Percentiles rank a stretch among this genome's conserved stretches.
Evolutionary conservation across 768 basidiomycete genomes (phyloP).

Genomic region (Pholiota microspora): DNA sequence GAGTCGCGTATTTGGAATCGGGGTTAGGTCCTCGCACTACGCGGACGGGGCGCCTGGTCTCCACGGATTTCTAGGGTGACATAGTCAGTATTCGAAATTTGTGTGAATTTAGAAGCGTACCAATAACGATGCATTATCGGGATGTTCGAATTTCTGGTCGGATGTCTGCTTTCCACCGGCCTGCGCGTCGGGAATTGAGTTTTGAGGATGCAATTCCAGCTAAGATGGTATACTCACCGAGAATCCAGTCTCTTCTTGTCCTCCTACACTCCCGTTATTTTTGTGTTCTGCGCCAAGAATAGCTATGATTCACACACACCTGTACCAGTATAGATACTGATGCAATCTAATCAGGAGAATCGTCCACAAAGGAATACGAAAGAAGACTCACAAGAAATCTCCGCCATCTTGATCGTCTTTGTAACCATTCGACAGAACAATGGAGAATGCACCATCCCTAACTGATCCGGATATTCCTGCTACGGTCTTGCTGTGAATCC

Average conservation of each 20-base stretch:
- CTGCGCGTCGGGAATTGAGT: slow-evolving; percentile 11
- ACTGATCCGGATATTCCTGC: slow-evolving; percentile 36
- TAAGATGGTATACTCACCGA: slow-evolving; percentile 1
- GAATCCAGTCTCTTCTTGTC: slow-evolving; percentile 12
- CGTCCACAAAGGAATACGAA: not conserved
- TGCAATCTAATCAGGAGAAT: not conserved
- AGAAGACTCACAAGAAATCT: slow-evolving; percentile 31
- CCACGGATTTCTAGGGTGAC: slow-evolving; percentile 25
- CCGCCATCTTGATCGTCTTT: slow-evolving; percentile 40
- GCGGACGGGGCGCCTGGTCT: slow-evolving; percentile 34
- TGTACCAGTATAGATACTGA: slow-evolving; percentile 39
- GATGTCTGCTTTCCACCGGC: slow-evolving; percentile 19
- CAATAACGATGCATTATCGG: slow-evolving; percentile 30
- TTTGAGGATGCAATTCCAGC: not conserved
- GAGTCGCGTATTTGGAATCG: slow-evolving; percentile 33
- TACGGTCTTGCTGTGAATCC: slow-evolving; percentile 25
- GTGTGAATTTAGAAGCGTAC: not conserved
- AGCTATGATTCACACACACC: slow-evolving; percentile 22
- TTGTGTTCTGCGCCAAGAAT: not conserved
- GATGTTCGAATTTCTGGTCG: slow-evolving; percentile 35
- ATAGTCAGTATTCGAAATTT: not conserved
- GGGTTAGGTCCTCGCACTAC: slow-evolving; percentile 36
- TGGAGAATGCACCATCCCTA: slow-evolving; percentile 35
- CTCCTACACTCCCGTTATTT: slow-evolving; percentile 8
- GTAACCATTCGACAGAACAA: slow-evolving; percentile 39